phyloP scores from a whole-genome alignment of 2,329 filamentous ascomycete genomes.

The Leptosphaerulina australis region DNA sequence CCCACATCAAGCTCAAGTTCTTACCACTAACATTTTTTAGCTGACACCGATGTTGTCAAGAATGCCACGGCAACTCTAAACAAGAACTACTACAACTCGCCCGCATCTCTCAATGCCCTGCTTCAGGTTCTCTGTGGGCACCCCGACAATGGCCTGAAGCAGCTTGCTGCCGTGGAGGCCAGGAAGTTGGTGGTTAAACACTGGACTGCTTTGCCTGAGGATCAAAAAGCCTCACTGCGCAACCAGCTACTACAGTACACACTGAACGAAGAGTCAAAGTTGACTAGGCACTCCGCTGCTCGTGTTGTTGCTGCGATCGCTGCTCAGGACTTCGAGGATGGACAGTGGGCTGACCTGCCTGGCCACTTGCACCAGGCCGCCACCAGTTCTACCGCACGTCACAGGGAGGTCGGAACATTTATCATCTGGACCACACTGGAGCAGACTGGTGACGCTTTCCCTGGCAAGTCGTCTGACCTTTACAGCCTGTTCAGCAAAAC shows the following conservation, averaged over 20 bases:
- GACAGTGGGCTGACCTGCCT: conserved; percentile 83
- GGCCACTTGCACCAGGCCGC: conserved; percentile 79
- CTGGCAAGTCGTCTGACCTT: conserved; percentile 77
- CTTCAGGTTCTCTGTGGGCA: conserved; percentile 88
- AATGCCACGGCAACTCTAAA: conserved; percentile 87
- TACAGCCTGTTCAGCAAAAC: conserved; percentile 84
- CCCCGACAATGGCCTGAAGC: conserved; percentile 72
- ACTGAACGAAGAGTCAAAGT: conserved; percentile 75
- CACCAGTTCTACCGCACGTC: conserved; percentile 73
- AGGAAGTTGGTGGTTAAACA: conserved; percentile 82
- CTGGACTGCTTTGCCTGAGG: conserved; percentile 75
- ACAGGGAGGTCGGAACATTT: conserved; percentile 90
- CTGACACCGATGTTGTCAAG: conserved; percentile 78
- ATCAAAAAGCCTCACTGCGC: conserved; percentile 80
- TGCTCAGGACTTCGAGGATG: conserved; percentile 82
- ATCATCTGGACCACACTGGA: conserved; percentile 93
- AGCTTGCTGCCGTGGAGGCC: conserved; percentile 90
- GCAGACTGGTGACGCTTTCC: conserved; percentile 82
- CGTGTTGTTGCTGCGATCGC: conserved; percentile 88
- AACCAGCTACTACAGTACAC: conserved; percentile 83
- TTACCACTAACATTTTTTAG: conserved; percentile 58
- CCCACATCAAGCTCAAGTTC: conserved; percentile 1
- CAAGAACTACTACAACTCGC: conserved; percentile 89
- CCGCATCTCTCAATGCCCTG: conserved; percentile 81
- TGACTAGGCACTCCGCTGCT: conserved; percentile 84